A percentile compares a stretch with the other conserved stretches of the same genome.
These are phyloP conservation scores for Suillus americanus DNA, from an alignment of 768 basidiomycete species.

Conservation along the genomic window DNA sequence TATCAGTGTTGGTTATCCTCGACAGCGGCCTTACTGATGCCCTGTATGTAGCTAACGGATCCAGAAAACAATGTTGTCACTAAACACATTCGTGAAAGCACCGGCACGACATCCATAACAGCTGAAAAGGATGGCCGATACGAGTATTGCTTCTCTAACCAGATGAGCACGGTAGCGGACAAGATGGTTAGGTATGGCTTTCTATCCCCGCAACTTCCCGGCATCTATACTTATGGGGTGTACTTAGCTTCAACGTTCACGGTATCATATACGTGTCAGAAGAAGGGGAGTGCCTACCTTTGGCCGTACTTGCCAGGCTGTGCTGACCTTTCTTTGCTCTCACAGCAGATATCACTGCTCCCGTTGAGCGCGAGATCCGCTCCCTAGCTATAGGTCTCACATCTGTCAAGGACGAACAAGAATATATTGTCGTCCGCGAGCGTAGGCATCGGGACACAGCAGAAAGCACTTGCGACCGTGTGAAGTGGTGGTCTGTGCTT, in stretches of 20 bases:
- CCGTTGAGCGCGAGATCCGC: conserved; percentile 95
- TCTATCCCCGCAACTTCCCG: not conserved
- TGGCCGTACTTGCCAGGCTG: not conserved
- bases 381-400: conserved; percentile 76
- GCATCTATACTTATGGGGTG: conserved; percentile 2
- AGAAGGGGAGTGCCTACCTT: conserved; percentile 57
- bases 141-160: conserved; percentile 98
- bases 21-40: conserved; percentile 5
- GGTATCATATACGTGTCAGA: conserved; percentile 93
- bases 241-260: conserved; percentile 91
- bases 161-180: conserved; percentile 95
- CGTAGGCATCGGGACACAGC: conserved; percentile 91
- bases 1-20: not conserved
- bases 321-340: conserved; percentile 1
- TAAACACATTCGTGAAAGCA: conserved; percentile 84
- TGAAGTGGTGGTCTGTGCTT: conserved; percentile 98
- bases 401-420: conserved; percentile 96
- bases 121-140: conserved; percentile 85
- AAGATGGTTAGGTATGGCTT: conserved; percentile 80
- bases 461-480: conserved; percentile 89
- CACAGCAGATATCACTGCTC: conserved; percentile 75
- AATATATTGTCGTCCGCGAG: conserved; percentile 96
- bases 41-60: conserved; percentile 65
- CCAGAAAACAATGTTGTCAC: conserved; percentile 66
- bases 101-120: conserved; percentile 85